Evolutionary conservation across 768 basidiomycete genomes (phyloP).

Genomic region (Mycena chlorophos): DNA sequence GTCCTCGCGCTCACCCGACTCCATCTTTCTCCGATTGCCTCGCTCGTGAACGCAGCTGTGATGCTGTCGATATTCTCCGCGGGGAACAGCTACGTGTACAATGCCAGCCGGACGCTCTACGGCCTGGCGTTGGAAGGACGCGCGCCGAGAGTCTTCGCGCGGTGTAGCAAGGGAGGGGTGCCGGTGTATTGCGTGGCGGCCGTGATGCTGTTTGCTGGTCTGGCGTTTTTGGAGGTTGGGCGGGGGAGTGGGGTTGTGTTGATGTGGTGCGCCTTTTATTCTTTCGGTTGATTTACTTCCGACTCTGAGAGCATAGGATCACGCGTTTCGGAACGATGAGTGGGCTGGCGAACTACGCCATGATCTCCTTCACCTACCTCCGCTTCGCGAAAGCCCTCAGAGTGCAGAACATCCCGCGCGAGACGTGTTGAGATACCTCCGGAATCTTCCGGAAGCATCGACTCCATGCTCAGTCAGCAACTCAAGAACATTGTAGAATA

Average conservation of each 20-base stretch:
- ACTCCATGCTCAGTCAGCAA: no score
- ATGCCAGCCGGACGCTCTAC: slow-evolving; percentile 52
- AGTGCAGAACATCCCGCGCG: not conserved
- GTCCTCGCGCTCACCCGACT: slow-evolving; percentile 77
- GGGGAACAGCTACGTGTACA: slow-evolving; percentile 66
- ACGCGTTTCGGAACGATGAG: slow-evolving; percentile 46
- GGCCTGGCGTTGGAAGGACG: slow-evolving; percentile 63
- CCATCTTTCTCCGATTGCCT: slow-evolving; percentile 61
- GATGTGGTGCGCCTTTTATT: slow-evolving; percentile 41
- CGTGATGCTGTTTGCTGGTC: slow-evolving; percentile 38
- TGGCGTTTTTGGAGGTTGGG: slow-evolving; percentile 51
- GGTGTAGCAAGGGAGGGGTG: slow-evolving; percentile 55
- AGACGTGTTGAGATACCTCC: not conserved
- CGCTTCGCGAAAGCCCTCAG: slow-evolving; percentile 42
- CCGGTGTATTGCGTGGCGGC: slow-evolving; percentile 54
- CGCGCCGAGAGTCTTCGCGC: slow-evolving; percentile 51
- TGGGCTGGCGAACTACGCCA: slow-evolving; percentile 47
- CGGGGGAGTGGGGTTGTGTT: slow-evolving; percentile 47
- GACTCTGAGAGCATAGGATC: slow-evolving; percentile 9
- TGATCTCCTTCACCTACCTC: slow-evolving; percentile 48
- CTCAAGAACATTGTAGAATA: no score
- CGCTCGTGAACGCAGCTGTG: slow-evolving; percentile 70
- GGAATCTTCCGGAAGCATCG: not conserved
- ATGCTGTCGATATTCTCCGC: slow-evolving; percentile 73
- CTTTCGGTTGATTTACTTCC: not conserved